Base-by-base conservation (phyloP, 805 yeast genomes). In the Saccharomycopsis vini region DNA sequence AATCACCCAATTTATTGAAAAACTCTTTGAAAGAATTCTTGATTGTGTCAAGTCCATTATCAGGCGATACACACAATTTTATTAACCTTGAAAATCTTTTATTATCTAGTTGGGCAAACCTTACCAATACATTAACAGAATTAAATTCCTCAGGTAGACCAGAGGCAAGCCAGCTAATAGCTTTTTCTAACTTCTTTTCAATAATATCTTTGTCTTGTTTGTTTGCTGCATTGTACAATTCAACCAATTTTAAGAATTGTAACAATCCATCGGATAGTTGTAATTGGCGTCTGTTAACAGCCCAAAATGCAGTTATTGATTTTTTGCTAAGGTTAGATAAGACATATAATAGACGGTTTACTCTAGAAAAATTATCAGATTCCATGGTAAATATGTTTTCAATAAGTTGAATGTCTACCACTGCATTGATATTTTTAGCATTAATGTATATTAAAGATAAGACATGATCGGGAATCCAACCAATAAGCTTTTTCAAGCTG, bases 381-480 rank as follows among this genome's bases (percentile, higher is more conserved):
- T 60, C 51, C 16, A 74, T 75, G 0, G 94, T 84, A 9, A 83
- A 56, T 1, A 87, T 54, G 42, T 70, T 67, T 46, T 81, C 87
- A 52, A 79, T 71, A 2, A 88, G 51, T 0, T 71, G 62, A 3
- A 62, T 49, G 56, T 87, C 95, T 12, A 86, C 81, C 10, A 72
- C 63, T 10, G 79, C 70, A 45, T 80, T 85, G 40, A 85, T 79
- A 7, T 68, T 65, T 41, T 63, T 69, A 52, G 83, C 88, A 56
- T 86, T 85, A 50, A 88, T 80, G 54, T 83, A 88, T 40, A 81
- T 69, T 36, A 85, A 67, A 19, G 77, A 73, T 37, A 88, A 62
- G 0, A 88, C 58, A 19, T 71, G 69, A 36, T 76, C 73, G 1
- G 96, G 95, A 21, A 87, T 77, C 57, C 69, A 67, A 4, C 61